Base-by-base conservation (phyloP, 192 early-diverging fungal species). In the Chytriomyces confervae region DNA sequence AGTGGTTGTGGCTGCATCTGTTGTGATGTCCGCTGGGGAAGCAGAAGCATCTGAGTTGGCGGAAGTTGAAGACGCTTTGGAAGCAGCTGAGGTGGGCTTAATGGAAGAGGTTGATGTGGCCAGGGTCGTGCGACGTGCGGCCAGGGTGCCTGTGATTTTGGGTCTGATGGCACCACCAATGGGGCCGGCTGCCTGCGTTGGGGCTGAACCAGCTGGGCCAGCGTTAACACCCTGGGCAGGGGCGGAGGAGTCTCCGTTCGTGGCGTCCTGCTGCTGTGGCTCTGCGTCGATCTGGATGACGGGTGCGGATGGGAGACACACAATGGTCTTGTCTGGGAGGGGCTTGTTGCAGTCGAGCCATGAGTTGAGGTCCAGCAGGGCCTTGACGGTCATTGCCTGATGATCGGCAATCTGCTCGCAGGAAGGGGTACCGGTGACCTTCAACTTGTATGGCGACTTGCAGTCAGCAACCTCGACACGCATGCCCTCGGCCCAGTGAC, bases 31-130 rank as follows among this genome's bases (percentile, higher is more conserved):
- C 3, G 62, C 27, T 3, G 62, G 11, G 27, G 29, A 23, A 27
- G 62, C 5, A 6, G 62, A 23, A 5, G 27, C 20, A 9, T 11
- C 62, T 27, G 47, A 24, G 44, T n/a, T 3, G 3, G 50, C 16
- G 47, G 3, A 45, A 23, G 23, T 24, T 24, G 46, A 7, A 0
- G 29, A 36, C 0, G 6, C 16, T 29, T 45, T 27, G 20, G 46
- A 7, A 29, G 69, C 18, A n/a, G 36, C 10, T 10, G 62, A 27
- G 9, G 16, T 23, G 11, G 49, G 16, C 27, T 23, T 27, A 50
- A 50, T 53, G 69, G 49, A 16, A 50, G 69, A 70, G 50, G 69
- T 7, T 47, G 69, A 27, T 47, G 49, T 20, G 23, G 49, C 10
- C 49, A 9, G 7, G 50, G 69, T 3, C 10, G 49, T 3, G 69